Base-by-base conservation (phyloP, 768 basidiomycete genomes). In the Amyloporia xantha region DNA sequence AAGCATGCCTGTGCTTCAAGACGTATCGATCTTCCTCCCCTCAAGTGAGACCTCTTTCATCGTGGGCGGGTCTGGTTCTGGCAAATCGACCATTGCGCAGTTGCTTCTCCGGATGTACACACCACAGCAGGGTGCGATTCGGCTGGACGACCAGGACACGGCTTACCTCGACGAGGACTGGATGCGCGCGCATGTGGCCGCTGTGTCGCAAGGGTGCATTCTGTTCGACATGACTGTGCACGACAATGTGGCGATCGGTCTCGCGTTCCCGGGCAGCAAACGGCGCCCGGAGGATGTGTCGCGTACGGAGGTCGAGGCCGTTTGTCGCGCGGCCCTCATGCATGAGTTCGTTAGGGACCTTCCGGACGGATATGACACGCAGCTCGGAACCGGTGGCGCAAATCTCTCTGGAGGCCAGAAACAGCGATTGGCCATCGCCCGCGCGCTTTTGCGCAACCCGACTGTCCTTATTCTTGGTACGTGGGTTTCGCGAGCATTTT, bases 401-500 rank as follows among this genome's bases (percentile, higher is more conserved):
- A 81, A 76, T 38, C 66, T 94, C 56, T 91, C 88, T 54, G 95
- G 95, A 12, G 95, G 95, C 2, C 96, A 98, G 72, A 80, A 80
- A 57, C 95, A 99, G 69, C 68, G 95, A 7, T 62, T 99, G 24
- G 90, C 91, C 5, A 81, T 99, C 49, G 95, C 95, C 0, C 71
- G 95, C 43, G 94, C 91, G 1, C 76, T 79, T 50, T 67, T 98
- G 47, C 72, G 93, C 43, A 81, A 98, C 65, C 94, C 95, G 3
- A 79, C 82, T 1, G 84, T 97, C 5, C 71, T 97, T 52, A 85
- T 99, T 59, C 84, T 97, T 35, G 93, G 95, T 94, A 50, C 41
- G 86, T 76, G 43, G 26, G 42, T 23, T 44, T 15, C 23, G 4
- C 24, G n/a, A n/a, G n/a, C n/a, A 33, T 41, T 43, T 5, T 17